Base-by-base conservation (phyloP, 2,329 filamentous ascomycete species). In the Aspergillus arachidicola region DNA sequence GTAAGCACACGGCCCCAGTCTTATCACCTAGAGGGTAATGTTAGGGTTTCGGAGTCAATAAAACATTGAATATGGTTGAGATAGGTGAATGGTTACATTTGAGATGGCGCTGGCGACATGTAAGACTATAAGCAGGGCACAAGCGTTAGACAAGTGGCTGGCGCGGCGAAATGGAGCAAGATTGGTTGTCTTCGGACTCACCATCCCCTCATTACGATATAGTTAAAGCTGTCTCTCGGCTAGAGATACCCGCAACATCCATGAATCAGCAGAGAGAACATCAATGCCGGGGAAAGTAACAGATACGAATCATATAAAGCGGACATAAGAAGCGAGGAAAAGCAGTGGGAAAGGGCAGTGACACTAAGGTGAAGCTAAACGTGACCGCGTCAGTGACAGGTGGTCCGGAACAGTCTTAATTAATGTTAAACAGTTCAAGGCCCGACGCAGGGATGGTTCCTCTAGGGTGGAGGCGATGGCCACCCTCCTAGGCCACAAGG, bases 191-290 rank as follows among this genome's bases (percentile, higher is more conserved):
- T 38, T 48, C 43, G 41, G 4, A 76, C 75, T 75, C 41, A 77
- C 75, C 75, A 77, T 73, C 75, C 75, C 73, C 75, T 77, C 75
- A 76, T 77, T 67, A 77, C 74, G 74, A 66, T 71, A 64, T 72
- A 60, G 61, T 64, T 58, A 60, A 16, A 53, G 62, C 68, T 63
- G 56, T 62, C 67, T 64, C 63, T 68, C 59, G 62, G 61, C 61
- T 57, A 60, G 54, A 45, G 55, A 59, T 64, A 36, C 51, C 51
- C 30, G 62, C 45, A 64, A 69, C 48, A 68, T 65, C 69, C 68
- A 70, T 72, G 64, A 65, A 67, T 60, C 66, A 67, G 50, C 62
- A 60, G 60, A 65, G 36, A 32, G 46, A 58, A 51, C 60, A 64
- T 67, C 63, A 63, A 68, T 58, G 23, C 57, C 41, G 43, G 34